phyloP scores from a whole-genome alignment of 495 filamentous ascomycete genomes.

The Aspergillus kassunensis region DNA sequence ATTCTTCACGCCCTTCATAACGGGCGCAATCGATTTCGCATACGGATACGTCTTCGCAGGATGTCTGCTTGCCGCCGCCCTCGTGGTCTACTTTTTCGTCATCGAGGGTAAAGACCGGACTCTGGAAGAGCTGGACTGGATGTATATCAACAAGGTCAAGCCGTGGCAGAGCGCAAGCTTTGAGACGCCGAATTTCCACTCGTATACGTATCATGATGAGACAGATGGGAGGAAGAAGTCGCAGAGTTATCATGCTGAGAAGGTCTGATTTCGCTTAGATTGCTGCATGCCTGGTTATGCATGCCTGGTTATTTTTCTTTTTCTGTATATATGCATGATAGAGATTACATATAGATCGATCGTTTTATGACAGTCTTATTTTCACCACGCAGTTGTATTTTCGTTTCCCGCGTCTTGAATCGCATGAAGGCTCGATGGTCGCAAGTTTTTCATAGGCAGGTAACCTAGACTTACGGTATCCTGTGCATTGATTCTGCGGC shows the following conservation, averaged over 20 bases:
- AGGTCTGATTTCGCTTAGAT: too few relatives aligned
- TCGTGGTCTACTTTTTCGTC: constrained; percentile 68
- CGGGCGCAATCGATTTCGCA: constrained; percentile 59
- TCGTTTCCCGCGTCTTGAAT: too few relatives aligned
- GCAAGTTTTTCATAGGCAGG: too few relatives aligned
- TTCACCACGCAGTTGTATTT: too few relatives aligned
- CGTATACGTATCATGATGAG: not conserved
- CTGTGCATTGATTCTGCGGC: too few relatives aligned
- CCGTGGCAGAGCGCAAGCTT: constrained; percentile 51
- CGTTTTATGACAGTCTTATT: too few relatives aligned
- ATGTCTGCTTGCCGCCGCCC: constrained; percentile 57
- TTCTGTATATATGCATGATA: too few relatives aligned
- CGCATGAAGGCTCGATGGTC: too few relatives aligned
- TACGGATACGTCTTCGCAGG: constrained; percentile 79
- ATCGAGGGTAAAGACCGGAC: constrained; percentile 64
- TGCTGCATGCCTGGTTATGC: too few relatives aligned
- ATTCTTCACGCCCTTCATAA: constrained; percentile 78
- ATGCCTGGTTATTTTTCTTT: too few relatives aligned
- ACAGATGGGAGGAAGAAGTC: constrained; percentile 3
- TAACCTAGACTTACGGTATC: too few relatives aligned
- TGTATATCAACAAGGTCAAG: constrained; percentile 66
- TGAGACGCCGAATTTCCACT: constrained; percentile 6
- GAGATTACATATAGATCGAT: too few relatives aligned
- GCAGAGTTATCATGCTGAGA: not conserved
- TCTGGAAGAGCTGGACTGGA: constrained; percentile 76